Percentiles rank a stretch among this genome's conserved stretches.
phyloP scores from a whole-genome alignment of 2,329 filamentous ascomycete genomes.

The Botryosphaeria dothidea region DNA sequence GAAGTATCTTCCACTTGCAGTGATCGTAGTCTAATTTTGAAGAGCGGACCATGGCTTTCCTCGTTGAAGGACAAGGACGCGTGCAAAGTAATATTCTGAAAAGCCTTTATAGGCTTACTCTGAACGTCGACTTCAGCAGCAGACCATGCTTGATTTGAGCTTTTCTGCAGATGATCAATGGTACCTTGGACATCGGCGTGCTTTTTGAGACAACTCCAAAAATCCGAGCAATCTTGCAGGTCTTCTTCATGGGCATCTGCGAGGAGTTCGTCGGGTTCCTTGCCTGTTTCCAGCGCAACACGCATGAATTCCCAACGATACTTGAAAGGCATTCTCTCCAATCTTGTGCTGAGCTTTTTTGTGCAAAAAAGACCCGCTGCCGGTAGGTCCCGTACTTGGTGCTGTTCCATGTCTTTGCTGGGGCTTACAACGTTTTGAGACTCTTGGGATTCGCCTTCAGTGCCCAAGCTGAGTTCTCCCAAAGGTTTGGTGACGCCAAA shows the following conservation, averaged over 20 bases:
- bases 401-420: not conserved
- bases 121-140: conserved; percentile 21
- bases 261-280: conserved; percentile 9
- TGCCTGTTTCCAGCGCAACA: conserved; percentile 24
- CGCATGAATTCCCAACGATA: conserved; percentile 36
- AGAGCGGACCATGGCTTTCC: conserved; percentile 24
- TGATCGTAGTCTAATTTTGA: conserved; percentile 29
- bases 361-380: conserved; percentile 29
- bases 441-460: not conserved
- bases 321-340: conserved; percentile 29
- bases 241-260: conserved; percentile 36
- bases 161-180: conserved; percentile 16
- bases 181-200: not conserved
- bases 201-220: conserved; percentile 27
- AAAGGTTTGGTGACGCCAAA: not conserved
- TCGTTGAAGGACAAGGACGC: conserved; percentile 29
- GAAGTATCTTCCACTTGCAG: conserved; percentile 31
- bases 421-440: not conserved
- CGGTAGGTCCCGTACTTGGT: conserved; percentile 33
- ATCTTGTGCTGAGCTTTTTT: no score
- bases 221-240: conserved; percentile 24
- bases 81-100: conserved; percentile 36
- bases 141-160: conserved; percentile 29
- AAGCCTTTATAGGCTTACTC: conserved; percentile 12
- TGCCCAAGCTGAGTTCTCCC: not conserved